Evolutionary conservation across 2,329 filamentous ascomycete genomes (phyloP), one percentile per base, ranked within the genome.

Genomic region (Verticillium alfalfae): DNA sequence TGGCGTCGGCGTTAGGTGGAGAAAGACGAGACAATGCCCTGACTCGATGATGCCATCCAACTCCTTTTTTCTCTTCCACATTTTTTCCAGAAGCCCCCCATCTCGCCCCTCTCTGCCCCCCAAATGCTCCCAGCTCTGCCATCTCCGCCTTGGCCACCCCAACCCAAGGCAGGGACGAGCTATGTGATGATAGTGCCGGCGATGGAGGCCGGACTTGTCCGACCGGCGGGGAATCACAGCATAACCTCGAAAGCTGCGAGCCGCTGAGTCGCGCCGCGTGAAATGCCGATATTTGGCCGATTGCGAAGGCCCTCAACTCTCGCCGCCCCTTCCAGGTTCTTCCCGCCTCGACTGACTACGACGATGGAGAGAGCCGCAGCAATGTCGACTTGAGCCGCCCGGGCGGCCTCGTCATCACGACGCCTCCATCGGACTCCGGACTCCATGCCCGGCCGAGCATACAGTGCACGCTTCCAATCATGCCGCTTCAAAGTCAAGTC

Each of bases 41-140:
- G 57, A 34, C 57, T 57, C 45, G 57, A 49, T 58, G 57, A 58
- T 58, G 57, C 57, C 22, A 58, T 58, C 22, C 15, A 9, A 31
- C 39, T 49, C 45, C 45, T 52, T 52, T 49, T 52, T 52, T 52
- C 22, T 52, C 45, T 41, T 58, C 57, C 41, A 34, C 26, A 49
- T 34, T 49, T 49, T 58, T 58, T 58, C 57, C 39, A 58, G 57
- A 58, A 58, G 37, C 16, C n/a, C 45, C n/a, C 45, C 18, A 5
- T 37, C n/a, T 22, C 12, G 16, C n/a, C 45, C n/a, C 31, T 34
- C 39, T 41, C 22, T 34, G 57, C 41, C 38, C 26, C 22, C 36
- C 34, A 36, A 31, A 34, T 16, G 37, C 37, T 34, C 56, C 13
- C 15, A 16, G 18, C 9, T 36, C 34, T 12, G 16, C 55, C n/a